phyloP scores from a whole-genome alignment of 768 basidiomycete species.

The Botryobasidium botryosum region DNA sequence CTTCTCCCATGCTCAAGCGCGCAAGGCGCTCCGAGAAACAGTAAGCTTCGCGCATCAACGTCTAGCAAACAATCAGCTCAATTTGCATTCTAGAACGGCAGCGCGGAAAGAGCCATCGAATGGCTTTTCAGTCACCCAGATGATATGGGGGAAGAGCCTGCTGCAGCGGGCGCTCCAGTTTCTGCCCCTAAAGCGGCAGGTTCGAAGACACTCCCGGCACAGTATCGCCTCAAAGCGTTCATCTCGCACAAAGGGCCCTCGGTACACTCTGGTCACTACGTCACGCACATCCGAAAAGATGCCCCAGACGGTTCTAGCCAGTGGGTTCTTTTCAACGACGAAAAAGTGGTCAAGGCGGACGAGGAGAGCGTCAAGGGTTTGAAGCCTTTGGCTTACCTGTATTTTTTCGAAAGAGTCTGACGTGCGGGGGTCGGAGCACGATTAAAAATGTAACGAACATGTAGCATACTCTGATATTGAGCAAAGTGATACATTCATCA shows the following conservation, averaged over 20 bases:
- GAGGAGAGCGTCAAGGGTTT: slow-evolving; percentile 61
- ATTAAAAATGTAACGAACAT: no score
- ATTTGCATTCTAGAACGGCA: slow-evolving; percentile 33
- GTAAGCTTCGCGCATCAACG: no score
- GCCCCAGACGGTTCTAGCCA: slow-evolving; percentile 20
- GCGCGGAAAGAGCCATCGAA: slow-evolving; percentile 77
- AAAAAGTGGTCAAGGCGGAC: slow-evolving; percentile 87
- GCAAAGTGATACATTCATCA: no score
- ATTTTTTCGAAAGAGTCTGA: slow-evolving; percentile 61
- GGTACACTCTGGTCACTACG: slow-evolving; percentile 89
- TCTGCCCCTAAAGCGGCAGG: slow-evolving; percentile 26
- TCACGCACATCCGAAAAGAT: slow-evolving; percentile 48
- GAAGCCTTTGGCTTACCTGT: slow-evolving; percentile 81
- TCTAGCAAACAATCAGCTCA: slow-evolving; percentile 10
- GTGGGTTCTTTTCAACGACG: slow-evolving; percentile 95
- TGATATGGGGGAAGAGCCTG: slow-evolving; percentile 45
- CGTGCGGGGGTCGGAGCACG: no score
- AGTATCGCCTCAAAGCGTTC: slow-evolving; percentile 77
- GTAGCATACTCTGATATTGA: no score
- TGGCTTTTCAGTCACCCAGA: slow-evolving; percentile 94
- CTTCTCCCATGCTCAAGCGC: slow-evolving; percentile 65
- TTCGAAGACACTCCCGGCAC: slow-evolving; percentile 45
- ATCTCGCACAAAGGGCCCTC: slow-evolving; percentile 95
- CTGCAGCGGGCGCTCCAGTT: slow-evolving; percentile 19
- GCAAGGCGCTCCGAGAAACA: slow-evolving; percentile 75